Base-by-base conservation (phyloP, 805 yeast genomes). In the Saccharomycopsis microspora region DNA sequence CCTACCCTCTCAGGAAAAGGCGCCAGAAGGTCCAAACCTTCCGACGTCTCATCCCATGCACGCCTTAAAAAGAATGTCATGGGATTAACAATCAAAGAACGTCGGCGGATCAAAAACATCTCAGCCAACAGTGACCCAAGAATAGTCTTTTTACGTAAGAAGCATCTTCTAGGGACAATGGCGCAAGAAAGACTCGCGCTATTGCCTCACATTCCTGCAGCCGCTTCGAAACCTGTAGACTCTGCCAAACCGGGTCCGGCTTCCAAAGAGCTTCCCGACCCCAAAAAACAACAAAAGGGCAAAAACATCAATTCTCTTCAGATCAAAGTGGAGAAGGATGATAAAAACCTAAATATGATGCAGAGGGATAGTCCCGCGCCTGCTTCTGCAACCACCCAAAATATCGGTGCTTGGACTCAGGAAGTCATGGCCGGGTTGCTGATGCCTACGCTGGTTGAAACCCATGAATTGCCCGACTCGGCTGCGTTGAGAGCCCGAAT, bases 381-480 rank as follows among this genome's bases (percentile, higher is more conserved):
- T 43, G 37, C 36, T 34, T 34, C 36, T 8, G 36, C 10, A n/a
- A 9, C 39, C 35, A 4, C 29, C 10, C 10, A 32, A 41, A 76
- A 75, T 55, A 74, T 85, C 34, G 74, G 80, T 32, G 82, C 82
- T 56, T 88, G 96, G 90, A 86, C 94, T 28, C 96, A 89, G 62
- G 97, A 93, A 59, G 85, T 93, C 11, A 74, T 82, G 46, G 88
- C 82, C 58, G 94, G 93, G 3, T 75, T 86, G 47, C 87, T 85
- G 55, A 76, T 93, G 1, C 90, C 93, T 4, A 69, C 89, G 35
- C 75, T 90, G 2, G 69, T 85, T 1, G 95, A 90, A 55, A 70
- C 76, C 36, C 85, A 71, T 60, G 89, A 89, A 53, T 62, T 93
- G 4, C 97, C 97, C 0, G 97, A 90, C 55, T 70, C 72, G 39